A percentile compares a stretch with the other conserved stretches of the same genome.
These are phyloP conservation scores for Eucalyptus albens DNA, from an alignment of 345 rosid species.

Conservation along the genomic window DNA sequence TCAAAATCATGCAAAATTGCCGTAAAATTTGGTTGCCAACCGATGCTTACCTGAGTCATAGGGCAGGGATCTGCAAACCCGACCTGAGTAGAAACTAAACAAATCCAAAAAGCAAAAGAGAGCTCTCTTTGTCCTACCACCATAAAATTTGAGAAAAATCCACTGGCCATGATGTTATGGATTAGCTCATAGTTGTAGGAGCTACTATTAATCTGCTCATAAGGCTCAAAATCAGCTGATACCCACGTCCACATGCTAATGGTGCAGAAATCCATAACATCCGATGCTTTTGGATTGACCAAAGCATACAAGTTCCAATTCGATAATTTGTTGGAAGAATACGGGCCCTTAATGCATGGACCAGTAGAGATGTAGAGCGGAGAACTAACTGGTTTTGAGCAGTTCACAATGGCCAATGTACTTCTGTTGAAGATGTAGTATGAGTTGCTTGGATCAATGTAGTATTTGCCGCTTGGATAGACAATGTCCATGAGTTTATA, in stretches of 20 bases:
- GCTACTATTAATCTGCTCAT: background rate
- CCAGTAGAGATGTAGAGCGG: background rate
- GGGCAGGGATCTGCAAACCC: no score
- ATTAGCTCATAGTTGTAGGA: no score
- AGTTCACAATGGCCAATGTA: background rate
- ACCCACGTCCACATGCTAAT: background rate
- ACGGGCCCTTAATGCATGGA: background rate
- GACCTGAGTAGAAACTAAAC: no score
- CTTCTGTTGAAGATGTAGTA: background rate
- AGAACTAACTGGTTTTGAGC: background rate
- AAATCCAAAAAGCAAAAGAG: no score
- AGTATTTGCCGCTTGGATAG: no score
- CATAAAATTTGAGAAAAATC: no score
- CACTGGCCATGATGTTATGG: no score
- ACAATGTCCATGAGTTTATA: background rate
- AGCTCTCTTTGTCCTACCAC: no score
- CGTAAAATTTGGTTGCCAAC: no score
- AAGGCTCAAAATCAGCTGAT: background rate
- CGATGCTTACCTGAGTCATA: no score
- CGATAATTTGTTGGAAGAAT: background rate
- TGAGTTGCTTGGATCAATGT: accelerated
- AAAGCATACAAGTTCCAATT: background rate
- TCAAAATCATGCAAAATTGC: no score
- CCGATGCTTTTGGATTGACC: background rate
- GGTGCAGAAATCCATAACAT: background rate